A percentile compares a stretch with the other conserved stretches of the same genome.
Conservation (phyloP, 805 yeast genomes). For the Yamadazyma laniorum region DNA sequence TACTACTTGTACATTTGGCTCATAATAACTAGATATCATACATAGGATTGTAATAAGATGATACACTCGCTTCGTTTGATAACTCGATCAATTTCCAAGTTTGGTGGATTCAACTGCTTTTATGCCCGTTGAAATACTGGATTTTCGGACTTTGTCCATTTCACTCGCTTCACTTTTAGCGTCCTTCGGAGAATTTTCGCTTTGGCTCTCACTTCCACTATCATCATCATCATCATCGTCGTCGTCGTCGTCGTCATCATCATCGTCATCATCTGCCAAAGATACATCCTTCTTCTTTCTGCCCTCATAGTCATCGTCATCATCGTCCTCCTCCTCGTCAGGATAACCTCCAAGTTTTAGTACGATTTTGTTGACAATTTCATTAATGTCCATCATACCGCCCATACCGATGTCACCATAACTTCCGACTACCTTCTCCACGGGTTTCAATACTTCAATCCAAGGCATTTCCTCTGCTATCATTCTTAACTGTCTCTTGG, state of each 20-base stretch:
- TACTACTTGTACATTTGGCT: too few relatives aligned
- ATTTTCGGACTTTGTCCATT: not conserved
- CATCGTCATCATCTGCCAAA: constrained; percentile 45
- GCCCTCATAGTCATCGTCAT: constrained; percentile 31
- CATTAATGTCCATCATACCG: constrained; percentile 98
- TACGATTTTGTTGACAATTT: constrained; percentile 82
- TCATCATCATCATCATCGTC: constrained; percentile 30
- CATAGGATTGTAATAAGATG: too few relatives aligned
- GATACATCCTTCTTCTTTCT: constrained; percentile 30
- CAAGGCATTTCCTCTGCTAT: constrained; percentile 91
- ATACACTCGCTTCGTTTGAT: too few relatives aligned
- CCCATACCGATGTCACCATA: constrained; percentile 99
- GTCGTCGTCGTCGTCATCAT: constrained; percentile 46
- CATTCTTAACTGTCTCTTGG: constrained; percentile 75
- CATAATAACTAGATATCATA: too few relatives aligned
- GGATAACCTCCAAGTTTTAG: constrained; percentile 59
- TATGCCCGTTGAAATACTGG: not conserved
- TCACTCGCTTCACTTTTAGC: not conserved
- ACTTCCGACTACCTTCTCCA: constrained; percentile 87
- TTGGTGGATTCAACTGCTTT: constrained; percentile 2
- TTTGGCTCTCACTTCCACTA: too few relatives aligned
- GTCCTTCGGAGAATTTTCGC: too few relatives aligned
- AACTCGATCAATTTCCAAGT: not conserved
- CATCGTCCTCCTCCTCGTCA: constrained; percentile 50
- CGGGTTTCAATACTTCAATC: constrained; percentile 91